Base-by-base conservation (phyloP, 2,329 filamentous ascomycete species). In the Cordyceps farinosa region DNA sequence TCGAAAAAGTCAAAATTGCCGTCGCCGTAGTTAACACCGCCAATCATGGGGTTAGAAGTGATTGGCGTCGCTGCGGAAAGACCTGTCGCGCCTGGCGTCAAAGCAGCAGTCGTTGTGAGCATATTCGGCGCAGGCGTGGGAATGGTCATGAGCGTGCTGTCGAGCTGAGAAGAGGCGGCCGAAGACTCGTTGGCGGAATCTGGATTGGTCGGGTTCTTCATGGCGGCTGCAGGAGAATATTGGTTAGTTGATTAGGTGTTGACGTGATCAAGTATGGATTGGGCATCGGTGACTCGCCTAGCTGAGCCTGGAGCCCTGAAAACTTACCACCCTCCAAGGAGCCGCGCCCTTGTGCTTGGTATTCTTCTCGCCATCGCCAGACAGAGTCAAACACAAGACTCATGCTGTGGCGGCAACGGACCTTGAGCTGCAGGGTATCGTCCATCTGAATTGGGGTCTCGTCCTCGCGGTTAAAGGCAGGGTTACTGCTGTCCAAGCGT, bases 1-100 rank as follows among this genome's bases (percentile, higher is more conserved):
- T 97, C 92, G 71, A 96, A 97, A 66, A 96, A 91, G 74, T 96
- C 91, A 74, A 92, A 92, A 69, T 87, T 89, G 10, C 86, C 84
- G 62, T 90, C 84, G 67, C 84, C 82, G 66, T 90, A 89, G 68
- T 82, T 81, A 66, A 85, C 75, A 36, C 78, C 78, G 32, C 75
- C 75, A 58, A 85, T 77, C 71, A 85, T 79, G 69, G 76, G 78
- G 67, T 78, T 80, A 27, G 79, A 74, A 32, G 75, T 76, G 5
- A 75, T 69, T 13, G 74, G 69, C 3, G 72, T 67, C 15, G 77
- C 75, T 34, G 75, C 78, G 32, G 56, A 59, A 22, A 84, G 70
- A 50, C 80, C 79, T 13, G 77, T 77, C 22, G 78, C 79, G 62
- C 78, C 78, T 1, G 84, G 82, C 9, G 84, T 85, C 64, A 87